Conservation (phyloP, 345 rosid genomes). For the Cardiospermum halicacabum region DNA sequence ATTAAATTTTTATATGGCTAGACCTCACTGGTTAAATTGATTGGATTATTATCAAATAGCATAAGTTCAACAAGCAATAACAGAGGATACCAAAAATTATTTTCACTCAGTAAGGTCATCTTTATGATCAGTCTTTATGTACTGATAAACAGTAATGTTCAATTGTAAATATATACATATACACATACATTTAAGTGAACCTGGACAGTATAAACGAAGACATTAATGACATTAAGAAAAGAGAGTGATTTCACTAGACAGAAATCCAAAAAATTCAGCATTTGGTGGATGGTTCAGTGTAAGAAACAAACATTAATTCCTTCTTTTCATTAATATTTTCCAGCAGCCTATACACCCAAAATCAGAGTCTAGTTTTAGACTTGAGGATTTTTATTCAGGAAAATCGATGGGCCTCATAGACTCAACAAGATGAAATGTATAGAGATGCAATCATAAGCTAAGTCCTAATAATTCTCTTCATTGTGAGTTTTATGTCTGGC, state of each 20-base stretch:
- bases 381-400: not conserved
- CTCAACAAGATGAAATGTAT: not conserved
- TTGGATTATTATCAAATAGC: not conserved
- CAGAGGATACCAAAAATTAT: no score
- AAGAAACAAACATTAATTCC: not conserved
- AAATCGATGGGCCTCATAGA: not conserved
- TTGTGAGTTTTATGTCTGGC: not conserved
- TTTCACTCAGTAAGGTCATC: not conserved
- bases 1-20: not conserved
- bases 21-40: no score
- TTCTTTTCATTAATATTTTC: not conserved
- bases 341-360: not conserved
- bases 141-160: not conserved
- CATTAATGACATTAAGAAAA: no score
- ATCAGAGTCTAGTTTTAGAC: not conserved
- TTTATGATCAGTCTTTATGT: not conserved
- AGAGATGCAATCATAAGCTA: not conserved
- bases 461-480: not conserved
- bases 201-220: not conserved
- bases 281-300: not conserved
- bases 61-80: not conserved
- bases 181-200: not conserved
- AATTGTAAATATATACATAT: not conserved
- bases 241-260: conserved; percentile 4
- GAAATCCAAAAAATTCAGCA: not conserved